phyloP scores from a whole-genome alignment of 768 basidiomycete genomes.

The Rossbeevera mucosa region DNA sequence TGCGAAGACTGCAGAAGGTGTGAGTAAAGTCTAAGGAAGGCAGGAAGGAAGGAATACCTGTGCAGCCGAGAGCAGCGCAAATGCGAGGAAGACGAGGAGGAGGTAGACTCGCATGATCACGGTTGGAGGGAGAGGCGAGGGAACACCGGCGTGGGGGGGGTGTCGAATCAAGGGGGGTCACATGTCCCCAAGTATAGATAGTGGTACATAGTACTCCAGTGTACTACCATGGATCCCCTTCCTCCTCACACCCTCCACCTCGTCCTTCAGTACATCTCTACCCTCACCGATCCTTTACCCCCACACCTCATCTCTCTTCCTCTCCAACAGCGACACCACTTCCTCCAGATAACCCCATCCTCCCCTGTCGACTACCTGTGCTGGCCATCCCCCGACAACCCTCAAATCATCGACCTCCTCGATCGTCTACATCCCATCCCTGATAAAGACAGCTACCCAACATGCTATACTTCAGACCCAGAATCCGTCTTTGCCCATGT shows the following conservation, averaged over 20 bases:
- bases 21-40: conserved; percentile 5
- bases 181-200: background rate
- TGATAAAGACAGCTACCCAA: conserved; percentile 29
- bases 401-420: conserved; percentile 41
- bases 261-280: conserved; percentile 55
- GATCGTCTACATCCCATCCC: conserved; percentile 32
- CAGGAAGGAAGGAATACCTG: conserved; percentile 25
- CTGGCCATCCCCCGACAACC: conserved; percentile 51
- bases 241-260: conserved; percentile 39
- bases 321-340: conserved; percentile 60
- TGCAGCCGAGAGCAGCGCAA: conserved; percentile 25
- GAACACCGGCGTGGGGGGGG: conserved; percentile 9
- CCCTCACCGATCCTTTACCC: conserved; percentile 50
- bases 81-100: conserved; percentile 30
- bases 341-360: conserved; percentile 51
- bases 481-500: conserved; percentile 57
- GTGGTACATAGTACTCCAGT: too few species aligned
- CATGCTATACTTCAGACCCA: conserved; percentile 42
- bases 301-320: conserved; percentile 55
- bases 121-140: background rate
- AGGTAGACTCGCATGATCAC: conserved; percentile 33
- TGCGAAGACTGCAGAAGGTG: conserved; percentile 34
- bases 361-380: conserved; percentile 54
- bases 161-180: conserved; percentile 14
- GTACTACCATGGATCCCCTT: conserved; percentile 31